phyloP scores from a whole-genome alignment of 495 filamentous ascomycete genomes.

The Amorphotheca resinae region DNA sequence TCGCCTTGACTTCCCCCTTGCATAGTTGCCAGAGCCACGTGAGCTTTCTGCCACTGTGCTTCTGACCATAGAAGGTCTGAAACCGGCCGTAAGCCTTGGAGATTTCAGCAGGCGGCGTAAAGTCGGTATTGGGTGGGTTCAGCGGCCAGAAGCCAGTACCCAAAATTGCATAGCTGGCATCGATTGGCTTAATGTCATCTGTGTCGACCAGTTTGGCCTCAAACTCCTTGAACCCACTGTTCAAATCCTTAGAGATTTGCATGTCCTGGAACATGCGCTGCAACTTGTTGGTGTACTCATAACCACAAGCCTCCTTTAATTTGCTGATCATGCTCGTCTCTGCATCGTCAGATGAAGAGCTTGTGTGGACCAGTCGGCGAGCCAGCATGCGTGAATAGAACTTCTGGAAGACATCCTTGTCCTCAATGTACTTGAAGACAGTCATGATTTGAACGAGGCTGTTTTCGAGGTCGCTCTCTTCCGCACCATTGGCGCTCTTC shows the following conservation, averaged over 20 bases:
- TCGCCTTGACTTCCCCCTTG: constrained; percentile 92
- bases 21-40: constrained; percentile 98
- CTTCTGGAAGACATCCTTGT: constrained; percentile 99
- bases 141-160: constrained; percentile 98
- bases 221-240: constrained; percentile 66
- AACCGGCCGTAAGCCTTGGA: constrained; percentile 80
- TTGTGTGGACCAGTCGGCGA: constrained; percentile 85
- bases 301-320: constrained; percentile 95
- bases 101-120: constrained; percentile 76
- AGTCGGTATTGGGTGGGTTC: constrained; percentile 67
- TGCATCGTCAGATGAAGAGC: constrained; percentile 89
- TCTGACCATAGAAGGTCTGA: constrained; percentile 81
- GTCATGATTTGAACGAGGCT: constrained; percentile 96
- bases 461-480: constrained; percentile 86
- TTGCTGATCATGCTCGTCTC: constrained; percentile 99
- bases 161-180: constrained; percentile 74
- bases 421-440: constrained; percentile 99
- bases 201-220: constrained; percentile 41
- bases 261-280: constrained; percentile 99
- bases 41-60: constrained; percentile 90
- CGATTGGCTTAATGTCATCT: constrained; percentile 44
- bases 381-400: constrained; percentile 97
- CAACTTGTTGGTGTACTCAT: constrained; percentile 98
- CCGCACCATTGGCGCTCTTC: constrained; percentile 80
- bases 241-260: constrained; percentile 95